Conservation (phyloP, 305 asterid genomes). For the Nicotiana rustica region DNA sequence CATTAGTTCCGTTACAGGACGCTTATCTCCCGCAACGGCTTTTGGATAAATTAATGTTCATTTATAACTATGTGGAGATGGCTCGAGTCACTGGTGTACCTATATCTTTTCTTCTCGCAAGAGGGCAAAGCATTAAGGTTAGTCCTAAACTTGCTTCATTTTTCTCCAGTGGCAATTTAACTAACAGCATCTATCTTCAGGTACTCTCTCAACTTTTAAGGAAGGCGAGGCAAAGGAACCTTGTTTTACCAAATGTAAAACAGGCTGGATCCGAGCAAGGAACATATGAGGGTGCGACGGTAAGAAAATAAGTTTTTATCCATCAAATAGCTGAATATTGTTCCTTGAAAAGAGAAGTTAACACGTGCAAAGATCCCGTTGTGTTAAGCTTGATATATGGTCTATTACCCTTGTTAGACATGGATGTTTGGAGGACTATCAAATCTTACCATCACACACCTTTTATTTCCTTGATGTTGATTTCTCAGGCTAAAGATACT, state of each 20-base stretch:
- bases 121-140: conserved; percentile 99
- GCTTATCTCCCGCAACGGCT: conserved; percentile 99
- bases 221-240: conserved; percentile 88
- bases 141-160: conserved; percentile 32
- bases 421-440: conserved; percentile 18
- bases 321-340: conserved; percentile 29
- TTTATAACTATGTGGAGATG: conserved; percentile 98
- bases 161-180: conserved; percentile 44
- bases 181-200: conserved; percentile 53
- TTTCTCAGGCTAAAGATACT: conserved; percentile 9
- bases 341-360: conserved; percentile 6
- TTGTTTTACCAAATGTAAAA: conserved; percentile 90
- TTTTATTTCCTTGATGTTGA: neutral
- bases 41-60: conserved; percentile 93
- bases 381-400: neutral
- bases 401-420: neutral
- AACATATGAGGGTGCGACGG: conserved; percentile 98
- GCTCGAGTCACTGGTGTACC: conserved; percentile 99
- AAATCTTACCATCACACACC: conserved; percentile 20
- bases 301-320: conserved; percentile 48
- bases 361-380: neutral
- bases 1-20: conserved; percentile 59
- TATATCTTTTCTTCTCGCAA: conserved; percentile 89
- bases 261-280: conserved; percentile 98
- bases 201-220: conserved; percentile 96